phyloP scores from a whole-genome alignment of 129 eudicot species.

The carrot (Daucus carota) region DNA sequence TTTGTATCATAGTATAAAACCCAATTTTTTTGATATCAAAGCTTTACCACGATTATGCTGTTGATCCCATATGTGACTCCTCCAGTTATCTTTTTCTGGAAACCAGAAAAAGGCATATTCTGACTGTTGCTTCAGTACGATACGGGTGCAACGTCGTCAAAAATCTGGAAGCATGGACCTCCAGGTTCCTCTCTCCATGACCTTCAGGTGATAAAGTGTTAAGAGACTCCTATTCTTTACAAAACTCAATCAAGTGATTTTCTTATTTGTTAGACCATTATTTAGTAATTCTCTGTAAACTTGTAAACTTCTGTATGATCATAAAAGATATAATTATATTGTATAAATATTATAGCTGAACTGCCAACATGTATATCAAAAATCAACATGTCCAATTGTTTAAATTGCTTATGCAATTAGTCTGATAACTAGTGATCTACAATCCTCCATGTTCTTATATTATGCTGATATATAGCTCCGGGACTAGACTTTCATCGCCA shows the following conservation, averaged over 20 bases:
- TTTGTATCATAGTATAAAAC: constrained; percentile 5
- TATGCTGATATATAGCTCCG: too few relatives aligned
- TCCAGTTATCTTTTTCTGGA: constrained; percentile 1
- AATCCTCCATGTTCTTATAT: neutral
- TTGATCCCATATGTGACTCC: neutral
- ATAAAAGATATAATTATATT: constrained; percentile 2
- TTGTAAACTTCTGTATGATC: neutral
- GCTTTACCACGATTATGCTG: neutral
- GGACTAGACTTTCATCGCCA: neutral
- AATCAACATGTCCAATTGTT: neutral
- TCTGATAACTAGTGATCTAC: neutral
- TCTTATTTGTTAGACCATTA: neutral
- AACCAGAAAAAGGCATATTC: constrained; percentile 7
- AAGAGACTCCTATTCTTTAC: constrained; percentile 2
- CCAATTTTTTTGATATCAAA: constrained; percentile 7
- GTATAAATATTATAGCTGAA: constrained; percentile 5
- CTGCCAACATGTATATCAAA: neutral
- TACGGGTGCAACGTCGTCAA: neutral
- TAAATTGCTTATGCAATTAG: neutral
- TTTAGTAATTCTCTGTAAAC: neutral
- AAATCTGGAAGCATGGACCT: neutral
- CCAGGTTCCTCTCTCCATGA: neutral
- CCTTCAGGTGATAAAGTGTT: neutral
- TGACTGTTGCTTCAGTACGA: neutral
- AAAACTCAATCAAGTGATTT: neutral